A percentile compares a stretch with the other conserved stretches of the same genome.
Evolutionary conservation across 75 land plant genomes (phyloP).

Genomic region (Picea glauca): DNA sequence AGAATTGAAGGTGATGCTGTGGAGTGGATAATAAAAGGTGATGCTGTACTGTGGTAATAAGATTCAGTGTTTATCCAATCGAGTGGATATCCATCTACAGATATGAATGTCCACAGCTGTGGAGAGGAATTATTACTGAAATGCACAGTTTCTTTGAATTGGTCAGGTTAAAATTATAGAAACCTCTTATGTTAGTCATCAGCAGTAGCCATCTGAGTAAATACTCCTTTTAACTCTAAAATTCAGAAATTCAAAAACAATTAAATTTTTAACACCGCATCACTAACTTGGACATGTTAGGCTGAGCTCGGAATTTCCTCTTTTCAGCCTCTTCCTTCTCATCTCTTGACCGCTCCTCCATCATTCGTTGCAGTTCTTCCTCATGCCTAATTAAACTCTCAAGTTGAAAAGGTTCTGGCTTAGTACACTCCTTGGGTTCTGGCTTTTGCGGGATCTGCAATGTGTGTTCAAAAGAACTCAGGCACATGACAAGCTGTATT

Average conservation of each 20-base stretch:
- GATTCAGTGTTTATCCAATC: too few relatives aligned
- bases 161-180: neutral
- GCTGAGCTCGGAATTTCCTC: slow-evolving; percentile 87
- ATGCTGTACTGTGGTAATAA: too few relatives aligned
- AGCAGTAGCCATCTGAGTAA: too few relatives aligned
- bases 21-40: too few relatives aligned
- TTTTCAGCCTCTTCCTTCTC: slow-evolving; percentile 62
- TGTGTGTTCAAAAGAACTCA: neutral
- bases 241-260: slow-evolving; percentile 1
- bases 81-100: too few relatives aligned
- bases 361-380: slow-evolving; percentile 68
- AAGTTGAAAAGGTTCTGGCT: slow-evolving; percentile 81
- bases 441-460: slow-evolving; percentile 87
- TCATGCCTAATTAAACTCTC: slow-evolving; percentile 86
- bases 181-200: too few relatives aligned
- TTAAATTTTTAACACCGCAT: neutral
- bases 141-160: neutral
- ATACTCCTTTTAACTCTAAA: too few relatives aligned
- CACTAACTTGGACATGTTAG: slow-evolving; percentile 73
- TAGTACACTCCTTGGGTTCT: slow-evolving; percentile 82
- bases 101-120: neutral
- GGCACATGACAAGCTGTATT: neutral
- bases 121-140: neutral
- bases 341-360: slow-evolving; percentile 59
- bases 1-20: neutral